Conservation (phyloP, 257 asterid species). For the Solanum pimpinellifolium region DNA sequence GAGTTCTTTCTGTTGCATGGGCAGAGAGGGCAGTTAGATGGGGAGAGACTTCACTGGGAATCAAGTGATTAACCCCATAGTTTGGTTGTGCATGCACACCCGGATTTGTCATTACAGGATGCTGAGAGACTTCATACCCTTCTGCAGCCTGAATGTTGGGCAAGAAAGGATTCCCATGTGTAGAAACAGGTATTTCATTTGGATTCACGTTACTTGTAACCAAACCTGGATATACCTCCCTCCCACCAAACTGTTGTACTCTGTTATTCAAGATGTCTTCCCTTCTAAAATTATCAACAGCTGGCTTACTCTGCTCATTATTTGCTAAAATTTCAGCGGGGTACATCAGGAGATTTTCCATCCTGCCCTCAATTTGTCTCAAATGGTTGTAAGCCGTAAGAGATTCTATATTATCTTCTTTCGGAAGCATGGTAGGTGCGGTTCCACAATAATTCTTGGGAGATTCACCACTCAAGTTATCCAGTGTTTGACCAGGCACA, state of each 20-base stretch:
- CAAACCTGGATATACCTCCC: slow-evolving; percentile 13
- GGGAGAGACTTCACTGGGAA: slow-evolving; percentile 17
- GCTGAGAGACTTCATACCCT: slow-evolving; percentile 24
- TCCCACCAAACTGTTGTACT: slow-evolving; percentile 16
- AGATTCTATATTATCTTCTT: slow-evolving; percentile 34
- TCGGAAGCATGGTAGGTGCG: slow-evolving; percentile 26
- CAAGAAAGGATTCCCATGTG: slow-evolving; percentile 6
- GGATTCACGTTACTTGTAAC: not conserved
- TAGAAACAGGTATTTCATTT: slow-evolving; percentile 4
- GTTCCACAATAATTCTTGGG: slow-evolving; percentile 37
- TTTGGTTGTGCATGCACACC: slow-evolving; percentile 13
- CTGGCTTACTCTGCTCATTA: slow-evolving; percentile 24
- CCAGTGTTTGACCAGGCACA: slow-evolving; percentile 32
- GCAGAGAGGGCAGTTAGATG: slow-evolving; percentile 15
- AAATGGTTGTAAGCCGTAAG: slow-evolving; percentile 36
- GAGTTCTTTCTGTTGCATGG: slow-evolving; percentile 25
- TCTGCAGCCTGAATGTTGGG: slow-evolving; percentile 27
- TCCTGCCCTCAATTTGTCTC: slow-evolving; percentile 51
- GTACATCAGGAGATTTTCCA: slow-evolving; percentile 50
- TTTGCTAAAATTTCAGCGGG: slow-evolving; percentile 37
- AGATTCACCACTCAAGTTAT: slow-evolving; percentile 34
- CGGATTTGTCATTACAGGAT: slow-evolving; percentile 23
- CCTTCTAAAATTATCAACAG: slow-evolving; percentile 20
- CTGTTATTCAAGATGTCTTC: slow-evolving; percentile 20
- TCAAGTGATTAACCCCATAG: slow-evolving; percentile 19